Evolutionary conservation across 1,139 yeast genomes (phyloP), one percentile per base, ranked within the genome.

Genomic region (Lodderomyces margitis): DNA sequence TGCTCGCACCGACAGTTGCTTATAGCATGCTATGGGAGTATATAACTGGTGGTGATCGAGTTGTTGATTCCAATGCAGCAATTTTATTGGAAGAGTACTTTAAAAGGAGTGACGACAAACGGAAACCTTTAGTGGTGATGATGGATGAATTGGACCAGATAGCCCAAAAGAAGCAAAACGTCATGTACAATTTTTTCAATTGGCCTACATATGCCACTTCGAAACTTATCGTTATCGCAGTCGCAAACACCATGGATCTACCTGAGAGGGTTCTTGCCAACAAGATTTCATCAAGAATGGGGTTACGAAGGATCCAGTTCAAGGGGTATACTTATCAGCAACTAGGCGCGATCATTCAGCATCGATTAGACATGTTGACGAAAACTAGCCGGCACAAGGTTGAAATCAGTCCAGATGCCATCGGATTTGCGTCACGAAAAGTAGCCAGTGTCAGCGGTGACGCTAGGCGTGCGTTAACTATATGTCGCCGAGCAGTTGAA

Each of bases 361-460:
- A 83, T 46, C 68, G 97, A 46, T 68, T 92, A 38, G 81, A 79
- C 32, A 70, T 74, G 50, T 60, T 84, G 25, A 72, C 78, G 15
- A 69, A 64, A 41, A 58, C 64, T 28, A 62, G 62, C 47, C 57
- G 56, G 25, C 56, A 61, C 36, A 67, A 68, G 39, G 71, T 78
- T 16, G 57, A 59, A 9, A 73, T 91, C 40, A 79, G 80, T 28
- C 68, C 73, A 19, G 96, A 87, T 57, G 97, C 98, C 0, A 78
- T 91, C 46, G 92, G 84, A 46, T 89, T 86, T 68, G 97, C 97
- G 0, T 81, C 97, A 1, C 77, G 97, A 61, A 89, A 89, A 61
- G 95, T 92, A 34, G 96, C 98, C 6, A 83, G 95, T 64, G 97
- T 92, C 4, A 86, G 94, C 60, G 98, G 99, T 44, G 99, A 92